Conservation (phyloP, 306 rosid species). For the Carpinus viminea region DNA sequence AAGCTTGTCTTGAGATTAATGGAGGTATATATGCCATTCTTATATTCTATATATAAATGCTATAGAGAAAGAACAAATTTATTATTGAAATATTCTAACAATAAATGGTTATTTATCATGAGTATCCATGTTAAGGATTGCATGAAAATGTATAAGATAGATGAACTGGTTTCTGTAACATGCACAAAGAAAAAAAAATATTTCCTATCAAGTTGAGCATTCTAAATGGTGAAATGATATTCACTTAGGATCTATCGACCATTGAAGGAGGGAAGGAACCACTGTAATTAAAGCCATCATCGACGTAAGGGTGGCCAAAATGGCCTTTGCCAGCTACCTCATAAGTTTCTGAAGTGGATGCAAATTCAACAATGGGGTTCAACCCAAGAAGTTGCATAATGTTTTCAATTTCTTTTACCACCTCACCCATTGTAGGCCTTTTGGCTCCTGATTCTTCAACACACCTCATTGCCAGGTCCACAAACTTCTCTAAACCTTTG, state of each 20-base stretch:
- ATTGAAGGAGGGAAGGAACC: slow-evolving; percentile 9
- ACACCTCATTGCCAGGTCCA: slow-evolving; percentile 43
- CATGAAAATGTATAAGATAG: no score
- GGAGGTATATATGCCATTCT: no score
- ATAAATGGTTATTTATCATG: no score
- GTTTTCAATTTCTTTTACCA: slow-evolving; percentile 46
- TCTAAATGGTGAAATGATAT: neutral
- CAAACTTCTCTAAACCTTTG: slow-evolving; percentile 32
- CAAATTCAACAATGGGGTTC: slow-evolving; percentile 22
- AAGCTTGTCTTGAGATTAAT: no score
- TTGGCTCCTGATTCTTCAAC: slow-evolving; percentile 27
- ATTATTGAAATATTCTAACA: no score
- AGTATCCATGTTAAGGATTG: no score
- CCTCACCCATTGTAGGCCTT: slow-evolving; percentile 46
- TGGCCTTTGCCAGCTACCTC: neutral
- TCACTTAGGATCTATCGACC: neutral
- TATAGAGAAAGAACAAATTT: no score
- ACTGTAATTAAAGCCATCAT: slow-evolving; percentile 8
- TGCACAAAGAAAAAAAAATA: neutral
- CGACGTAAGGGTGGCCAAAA: neutral
- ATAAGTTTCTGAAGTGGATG: slow-evolving; percentile 25
- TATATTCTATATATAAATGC: no score
- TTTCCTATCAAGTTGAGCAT: neutral
- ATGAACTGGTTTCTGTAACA: no score
- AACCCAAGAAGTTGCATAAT: slow-evolving; percentile 33